Conservation (phyloP, 2,329 filamentous ascomycete species). For the Neurospora sp. region DNA sequence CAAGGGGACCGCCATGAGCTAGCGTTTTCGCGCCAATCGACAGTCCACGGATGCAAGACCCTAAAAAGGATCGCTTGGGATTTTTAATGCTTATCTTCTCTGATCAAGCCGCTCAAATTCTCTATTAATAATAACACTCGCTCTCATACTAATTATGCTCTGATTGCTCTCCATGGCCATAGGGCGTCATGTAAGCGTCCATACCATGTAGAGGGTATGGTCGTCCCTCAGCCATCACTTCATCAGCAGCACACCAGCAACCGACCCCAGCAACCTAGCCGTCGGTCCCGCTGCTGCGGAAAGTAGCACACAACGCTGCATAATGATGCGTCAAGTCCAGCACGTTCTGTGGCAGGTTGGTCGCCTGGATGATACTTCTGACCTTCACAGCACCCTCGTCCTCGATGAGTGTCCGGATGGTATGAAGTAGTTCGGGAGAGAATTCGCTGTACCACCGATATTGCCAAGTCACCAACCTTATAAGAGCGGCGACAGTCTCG, state of each 20-base stretch:
- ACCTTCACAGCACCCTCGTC: constrained; percentile 97
- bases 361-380: constrained; percentile 92
- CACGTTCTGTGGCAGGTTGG: constrained; percentile 84
- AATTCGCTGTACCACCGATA: constrained; percentile 99
- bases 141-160: not conserved
- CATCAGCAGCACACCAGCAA: not conserved
- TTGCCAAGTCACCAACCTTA: constrained; percentile 92
- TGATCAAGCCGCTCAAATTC: not conserved
- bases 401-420: constrained; percentile 87
- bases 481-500: constrained; percentile 74
- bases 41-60: not conserved
- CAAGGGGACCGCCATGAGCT: not conserved
- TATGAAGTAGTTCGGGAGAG: constrained; percentile 79
- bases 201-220: not conserved
- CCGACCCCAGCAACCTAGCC: constrained; percentile 34
- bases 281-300: constrained; percentile 88
- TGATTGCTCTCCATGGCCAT: not conserved
- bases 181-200: not conserved
- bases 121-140: not conserved
- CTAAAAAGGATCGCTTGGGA: not conserved
- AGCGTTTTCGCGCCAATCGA: not conserved
- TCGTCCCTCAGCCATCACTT: not conserved
- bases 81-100: not conserved
- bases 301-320: constrained; percentile 85
- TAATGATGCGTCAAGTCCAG: constrained; percentile 95